Evolutionary conservation across 2,329 filamentous ascomycete genomes (phyloP).

Genomic region (Fusarium sublunatum): DNA sequence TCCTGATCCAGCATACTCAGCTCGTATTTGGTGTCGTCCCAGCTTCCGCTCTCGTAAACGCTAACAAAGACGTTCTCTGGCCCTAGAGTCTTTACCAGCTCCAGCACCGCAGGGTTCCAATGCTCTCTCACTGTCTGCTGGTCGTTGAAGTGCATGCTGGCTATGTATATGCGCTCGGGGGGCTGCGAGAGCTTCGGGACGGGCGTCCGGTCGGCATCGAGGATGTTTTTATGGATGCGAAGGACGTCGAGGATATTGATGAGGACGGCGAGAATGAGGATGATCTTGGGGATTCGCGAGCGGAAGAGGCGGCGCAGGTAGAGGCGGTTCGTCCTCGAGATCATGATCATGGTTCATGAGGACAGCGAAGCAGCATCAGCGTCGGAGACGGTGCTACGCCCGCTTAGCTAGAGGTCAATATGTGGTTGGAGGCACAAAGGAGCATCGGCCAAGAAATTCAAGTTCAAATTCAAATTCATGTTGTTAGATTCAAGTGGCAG

Average conservation of each 20-base stretch:
- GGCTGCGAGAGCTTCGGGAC: slow-evolving; percentile 44
- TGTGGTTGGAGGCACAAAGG: background rate
- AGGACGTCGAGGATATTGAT: slow-evolving; percentile 55
- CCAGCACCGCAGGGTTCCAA: slow-evolving; percentile 71
- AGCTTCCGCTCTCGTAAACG: slow-evolving; percentile 75
- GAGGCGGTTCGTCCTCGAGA: slow-evolving; percentile 48
- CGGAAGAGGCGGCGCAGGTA: slow-evolving; percentile 54
- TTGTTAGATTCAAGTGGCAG: slow-evolving; percentile 4
- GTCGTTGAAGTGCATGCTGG: slow-evolving; percentile 76
- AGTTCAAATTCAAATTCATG: slow-evolving; percentile 9
- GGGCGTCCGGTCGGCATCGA: slow-evolving; percentile 44
- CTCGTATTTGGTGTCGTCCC: slow-evolving; percentile 73
- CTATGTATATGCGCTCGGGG: slow-evolving; percentile 69
- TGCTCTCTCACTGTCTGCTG: slow-evolving; percentile 68
- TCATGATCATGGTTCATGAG: slow-evolving; percentile 49
- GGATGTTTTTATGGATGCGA: slow-evolving; percentile 52
- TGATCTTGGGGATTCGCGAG: slow-evolving; percentile 50
- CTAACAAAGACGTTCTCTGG: slow-evolving; percentile 74
- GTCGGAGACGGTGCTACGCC: slow-evolving; percentile 6
- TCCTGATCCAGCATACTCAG: slow-evolving; percentile 66
- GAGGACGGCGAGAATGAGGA: slow-evolving; percentile 51
- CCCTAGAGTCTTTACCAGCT: slow-evolving; percentile 67
- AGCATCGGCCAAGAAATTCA: slow-evolving; percentile 3
- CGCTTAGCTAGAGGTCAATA: background rate
- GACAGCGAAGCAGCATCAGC: slow-evolving; percentile 40